Evolutionary conservation across 352 stramenopile species (phyloP), one percentile per base, ranked within the genome.

Genomic region (Phytopythium kandeliae): DNA sequence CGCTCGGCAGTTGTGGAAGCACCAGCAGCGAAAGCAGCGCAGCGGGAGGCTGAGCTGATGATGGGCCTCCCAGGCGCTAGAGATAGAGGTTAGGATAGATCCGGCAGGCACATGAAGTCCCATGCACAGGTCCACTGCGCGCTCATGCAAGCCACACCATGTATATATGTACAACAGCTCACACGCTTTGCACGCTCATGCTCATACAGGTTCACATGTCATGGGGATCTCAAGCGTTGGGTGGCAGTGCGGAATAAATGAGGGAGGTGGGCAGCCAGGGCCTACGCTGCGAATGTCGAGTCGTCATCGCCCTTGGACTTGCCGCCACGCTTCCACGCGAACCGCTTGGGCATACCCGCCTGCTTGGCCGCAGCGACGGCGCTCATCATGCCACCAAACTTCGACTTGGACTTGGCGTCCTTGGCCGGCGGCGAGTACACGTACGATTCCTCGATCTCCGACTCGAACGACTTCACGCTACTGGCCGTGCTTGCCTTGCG

Each of bases 311-410:
- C 38, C 6, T 59, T 55, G 42, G 13, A 21, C 24, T 52, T 41
- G 19, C 34, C 48, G 15, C 31, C 33, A 17, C 61, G 70, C 54
- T 81, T 81, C 69, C 69, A 85, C 13, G 55, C 65, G 34, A 85
- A 85, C 24, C 73, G 73, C 51, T 72, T 68, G 25, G 69, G 37
- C 48, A 85, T 64, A 16, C 69, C 60, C 6, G 56, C 45, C n/a
- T 51, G 63, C 36, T 74, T 65, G 25, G 69, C 62, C 38, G 68
- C 62, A 15, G 53, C 60, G 19, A 63, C 58, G 24, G 69, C 62
- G 24, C 62, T 70, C 16, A 84, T 69, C 36, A 51, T 51, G 30
- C 69, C 53, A 21, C 72, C 64, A 16, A 81, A 85, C 36, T 69
- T 69, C 37, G 67, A 66, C 58, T 66, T 72, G 42, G 48, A 60